Percentiles rank a stretch among this genome's conserved stretches.
These are phyloP conservation scores for Yamadazyma paraphyllophila DNA, from an alignment of 805 yeast species.

Conservation along the genomic window DNA sequence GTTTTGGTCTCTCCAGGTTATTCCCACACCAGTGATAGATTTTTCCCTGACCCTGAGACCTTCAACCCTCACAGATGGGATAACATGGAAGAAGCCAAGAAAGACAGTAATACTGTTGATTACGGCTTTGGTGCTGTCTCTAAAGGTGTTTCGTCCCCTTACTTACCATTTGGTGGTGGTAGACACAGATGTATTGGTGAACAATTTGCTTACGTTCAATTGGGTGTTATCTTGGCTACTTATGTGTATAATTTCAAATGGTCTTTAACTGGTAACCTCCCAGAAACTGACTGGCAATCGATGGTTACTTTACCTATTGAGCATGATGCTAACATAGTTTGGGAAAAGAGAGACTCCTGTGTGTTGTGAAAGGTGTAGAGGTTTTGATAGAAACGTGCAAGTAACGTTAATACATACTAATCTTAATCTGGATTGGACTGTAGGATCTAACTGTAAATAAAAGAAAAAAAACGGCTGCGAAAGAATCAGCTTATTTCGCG, in stretches of 20 bases:
- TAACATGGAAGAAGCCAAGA: constrained; percentile 22
- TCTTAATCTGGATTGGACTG: no score
- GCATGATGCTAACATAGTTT: constrained; percentile 62
- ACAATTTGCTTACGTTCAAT: constrained; percentile 93
- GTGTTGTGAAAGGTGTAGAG: constrained; percentile 15
- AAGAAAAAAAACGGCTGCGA: constrained; percentile 3
- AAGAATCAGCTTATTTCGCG: background rate
- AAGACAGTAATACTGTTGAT: constrained; percentile 54
- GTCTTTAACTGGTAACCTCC: constrained; percentile 54
- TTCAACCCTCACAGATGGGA: constrained; percentile 91
- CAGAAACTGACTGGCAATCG: constrained; percentile 74
- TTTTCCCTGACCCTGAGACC: constrained; percentile 70
- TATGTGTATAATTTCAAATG: constrained; percentile 76
- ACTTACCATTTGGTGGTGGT: constrained; percentile 98
- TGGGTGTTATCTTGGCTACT: constrained; percentile 78
- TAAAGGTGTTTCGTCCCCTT: constrained; percentile 94
- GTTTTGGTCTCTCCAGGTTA: constrained; percentile 94
- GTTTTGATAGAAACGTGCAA: background rate
- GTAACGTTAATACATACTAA: no score
- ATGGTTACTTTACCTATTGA: constrained; percentile 90
- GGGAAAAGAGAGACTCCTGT: constrained; percentile 63
- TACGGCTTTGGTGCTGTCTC: constrained; percentile 97
- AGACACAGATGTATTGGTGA: constrained; percentile 99
- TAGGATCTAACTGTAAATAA: background rate
- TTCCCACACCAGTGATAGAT: constrained; percentile 71